Base-by-base conservation (phyloP, 2,329 filamentous ascomycete genomes). In the Dothideomycetes sp. region DNA sequence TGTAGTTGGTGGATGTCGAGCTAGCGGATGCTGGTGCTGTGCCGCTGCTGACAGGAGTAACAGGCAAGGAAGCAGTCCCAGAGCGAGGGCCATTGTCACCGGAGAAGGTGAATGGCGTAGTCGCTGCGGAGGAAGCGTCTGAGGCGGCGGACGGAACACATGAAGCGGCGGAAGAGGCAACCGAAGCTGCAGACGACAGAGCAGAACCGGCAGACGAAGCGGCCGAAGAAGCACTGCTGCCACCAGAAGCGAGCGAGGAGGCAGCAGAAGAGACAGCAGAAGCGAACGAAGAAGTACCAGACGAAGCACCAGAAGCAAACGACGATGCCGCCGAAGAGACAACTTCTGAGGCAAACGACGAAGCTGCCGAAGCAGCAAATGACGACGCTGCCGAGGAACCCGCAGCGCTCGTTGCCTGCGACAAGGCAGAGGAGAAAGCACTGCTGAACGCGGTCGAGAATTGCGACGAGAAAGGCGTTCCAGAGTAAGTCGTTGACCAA, bases 131-230 rank as follows among this genome's bases (percentile, higher is more conserved):
- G 22, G 12, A 7, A 11, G 7, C 12, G 7, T 7, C 7, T 7
- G 12, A 7, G 7, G 7, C 22, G 12, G 22, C 7, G 7, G 22
- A 24, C 7, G 22, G 7, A 7, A 11, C 22, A 7, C 7, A 24
- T 11, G 22, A 24, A n/a, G n/a, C 12, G 22, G 7, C 12, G 7
- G 22, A 24, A 24, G 12, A 7, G 7, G 7, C 22, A 24, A 11
- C 7, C 22, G 22, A 24, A 24, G 22, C 22, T 24, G 22, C 22
- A 7, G 22, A 24, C 22, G 22, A 24, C 12, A 24, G 7, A 7
- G 47, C 49, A 24, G 55, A 53, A 7, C 59, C 58, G 52, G 61
- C 62, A n/a, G 58, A 10, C 22, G 41, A 24, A 20, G 24, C 40
- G n/a, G 49, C 49, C 27, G 49, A 44, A n/a, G 47, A 45, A 17